Evolutionary conservation across 768 basidiomycete genomes (phyloP).

Genomic region (Naganishia randhawae): DNA sequence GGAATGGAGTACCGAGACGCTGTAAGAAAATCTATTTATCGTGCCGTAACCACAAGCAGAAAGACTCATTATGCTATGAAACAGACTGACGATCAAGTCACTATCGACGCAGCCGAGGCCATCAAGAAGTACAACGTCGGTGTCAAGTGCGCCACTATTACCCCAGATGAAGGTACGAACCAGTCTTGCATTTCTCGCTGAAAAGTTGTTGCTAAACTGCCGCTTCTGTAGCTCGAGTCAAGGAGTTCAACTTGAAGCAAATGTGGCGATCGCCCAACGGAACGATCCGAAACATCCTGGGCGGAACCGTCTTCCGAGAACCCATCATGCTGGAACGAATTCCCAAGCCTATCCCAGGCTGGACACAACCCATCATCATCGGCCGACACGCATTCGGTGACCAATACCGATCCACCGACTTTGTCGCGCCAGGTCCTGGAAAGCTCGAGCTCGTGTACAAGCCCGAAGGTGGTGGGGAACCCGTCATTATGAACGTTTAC

Average conservation of each 20-base stretch:
- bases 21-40: conserved; percentile 52
- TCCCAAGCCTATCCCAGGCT: conserved; percentile 91
- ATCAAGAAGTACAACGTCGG: conserved; percentile 92
- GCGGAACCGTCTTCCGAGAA: conserved; percentile 97
- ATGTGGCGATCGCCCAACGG: conserved; percentile 99
- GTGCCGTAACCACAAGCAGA: not conserved
- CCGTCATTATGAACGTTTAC: conserved; percentile 74
- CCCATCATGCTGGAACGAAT: conserved; percentile 89
- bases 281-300: conserved; percentile 95
- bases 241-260: conserved; percentile 93
- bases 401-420: conserved; percentile 93
- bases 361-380: conserved; percentile 93
- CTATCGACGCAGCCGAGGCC: conserved; percentile 87
- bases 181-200: not conserved
- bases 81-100: conserved; percentile 89
- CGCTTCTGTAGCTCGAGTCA: not conserved
- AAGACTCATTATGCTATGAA: not conserved
- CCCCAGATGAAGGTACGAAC: conserved; percentile 75
- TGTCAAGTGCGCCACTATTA: conserved; percentile 99
- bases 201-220: not conserved
- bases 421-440: conserved; percentile 82
- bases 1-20: conserved; percentile 88
- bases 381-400: conserved; percentile 98
- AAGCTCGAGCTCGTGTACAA: conserved; percentile 89
- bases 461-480: conserved; percentile 67